phyloP scores from a whole-genome alignment of 139 green algal species.

The Diplosphaera chodatii region DNA sequence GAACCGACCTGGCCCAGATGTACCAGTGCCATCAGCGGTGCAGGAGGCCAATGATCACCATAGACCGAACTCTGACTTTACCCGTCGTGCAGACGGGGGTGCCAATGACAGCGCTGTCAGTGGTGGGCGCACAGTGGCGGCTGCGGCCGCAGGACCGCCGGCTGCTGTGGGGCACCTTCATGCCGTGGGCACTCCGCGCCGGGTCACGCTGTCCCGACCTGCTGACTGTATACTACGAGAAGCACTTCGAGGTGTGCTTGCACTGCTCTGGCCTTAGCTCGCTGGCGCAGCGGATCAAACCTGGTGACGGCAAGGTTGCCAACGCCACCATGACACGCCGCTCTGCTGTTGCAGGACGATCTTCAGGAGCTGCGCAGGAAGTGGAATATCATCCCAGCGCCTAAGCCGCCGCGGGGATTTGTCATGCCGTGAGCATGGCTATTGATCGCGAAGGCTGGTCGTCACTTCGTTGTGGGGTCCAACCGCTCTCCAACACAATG shows the following conservation, averaged over 20 bases:
- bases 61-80: no score
- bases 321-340: background rate
- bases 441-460: no score
- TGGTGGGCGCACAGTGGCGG: constrained; percentile 64
- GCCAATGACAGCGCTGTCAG: constrained; percentile 84
- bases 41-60: no score
- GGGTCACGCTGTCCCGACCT: constrained; percentile 69
- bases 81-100: constrained; percentile 41
- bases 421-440: background rate
- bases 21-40: no score
- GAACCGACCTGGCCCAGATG: no score
- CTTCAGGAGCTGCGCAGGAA: constrained; percentile 54
- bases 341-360: constrained; percentile 32
- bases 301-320: no score
- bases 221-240: constrained; percentile 89
- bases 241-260: constrained; percentile 54
- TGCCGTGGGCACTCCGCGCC: constrained; percentile 86
- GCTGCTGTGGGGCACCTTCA: constrained; percentile 49
- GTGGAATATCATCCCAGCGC: constrained; percentile 64
- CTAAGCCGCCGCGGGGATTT: constrained; percentile 4
- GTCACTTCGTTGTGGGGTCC: no score
- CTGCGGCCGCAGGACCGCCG: constrained; percentile 46
- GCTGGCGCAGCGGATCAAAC: no score
- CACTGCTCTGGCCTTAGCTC: background rate
- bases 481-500: background rate